Percentiles rank a stretch among this genome's conserved stretches.
Conservation (phyloP, 2,329 filamentous ascomycete genomes). For the Tolypocladium amazonense region DNA sequence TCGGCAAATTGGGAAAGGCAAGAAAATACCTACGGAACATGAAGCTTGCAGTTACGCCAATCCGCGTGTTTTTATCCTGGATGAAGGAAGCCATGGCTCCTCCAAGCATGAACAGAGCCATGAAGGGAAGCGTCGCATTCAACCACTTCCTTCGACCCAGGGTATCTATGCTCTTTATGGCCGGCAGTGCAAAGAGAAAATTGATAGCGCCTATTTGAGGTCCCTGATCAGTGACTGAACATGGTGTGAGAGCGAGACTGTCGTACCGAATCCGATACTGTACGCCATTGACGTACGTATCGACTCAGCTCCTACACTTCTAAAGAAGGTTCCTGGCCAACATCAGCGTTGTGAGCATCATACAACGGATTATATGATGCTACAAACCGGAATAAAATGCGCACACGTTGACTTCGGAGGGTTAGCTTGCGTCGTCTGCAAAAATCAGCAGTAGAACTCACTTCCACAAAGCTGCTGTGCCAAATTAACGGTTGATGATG, state of each 20-base stretch:
- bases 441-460: constrained; percentile 3
- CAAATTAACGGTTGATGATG: constrained; percentile 18
- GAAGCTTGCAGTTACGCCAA: constrained; percentile 23
- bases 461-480: constrained; percentile 22
- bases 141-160: constrained; percentile 33
- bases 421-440: not conserved
- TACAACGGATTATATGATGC: not conserved
- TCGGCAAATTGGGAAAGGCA: not conserved
- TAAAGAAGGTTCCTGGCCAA: constrained; percentile 12
- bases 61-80: constrained; percentile 6
- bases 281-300: constrained; percentile 15
- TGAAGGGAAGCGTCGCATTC: constrained; percentile 29
- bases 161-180: constrained; percentile 20
- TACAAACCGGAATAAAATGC: constrained; percentile 32
- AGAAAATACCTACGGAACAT: constrained; percentile 15
- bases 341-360: not conserved
- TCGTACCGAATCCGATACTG: constrained; percentile 19
- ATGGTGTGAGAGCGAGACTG: not conserved
- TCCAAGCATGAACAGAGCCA: constrained; percentile 29
- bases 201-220: constrained; percentile 22
- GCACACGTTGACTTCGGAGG: constrained; percentile 23
- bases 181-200: constrained; percentile 29
- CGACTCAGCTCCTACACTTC: constrained; percentile 7
- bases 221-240: not conserved
- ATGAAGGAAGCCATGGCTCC: constrained; percentile 24